These are phyloP conservation scores for Aspergillus quadrilineatus DNA, from an alignment of 2,329 filamentous ascomycete genomes.

Conservation along the genomic window DNA sequence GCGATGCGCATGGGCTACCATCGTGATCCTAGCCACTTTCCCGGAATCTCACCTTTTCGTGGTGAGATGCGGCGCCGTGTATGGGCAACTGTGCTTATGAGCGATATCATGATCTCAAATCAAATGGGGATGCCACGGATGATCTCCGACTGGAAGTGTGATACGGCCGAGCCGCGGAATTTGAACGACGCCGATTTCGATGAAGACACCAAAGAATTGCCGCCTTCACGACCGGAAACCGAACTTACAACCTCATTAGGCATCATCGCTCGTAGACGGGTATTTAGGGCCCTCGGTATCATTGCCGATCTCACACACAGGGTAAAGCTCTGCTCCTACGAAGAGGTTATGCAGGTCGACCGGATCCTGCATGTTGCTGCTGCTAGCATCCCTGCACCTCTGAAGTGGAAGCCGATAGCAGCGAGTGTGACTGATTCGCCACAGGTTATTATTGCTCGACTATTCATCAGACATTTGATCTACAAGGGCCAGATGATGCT, in stretches of 20 bases:
- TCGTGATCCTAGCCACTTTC: conserved; percentile 54
- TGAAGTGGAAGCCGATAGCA: conserved; percentile 22
- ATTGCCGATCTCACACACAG: conserved; percentile 31
- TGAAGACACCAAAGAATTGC: conserved; percentile 50
- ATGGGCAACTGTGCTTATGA: conserved; percentile 46
- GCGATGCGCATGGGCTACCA: conserved; percentile 62
- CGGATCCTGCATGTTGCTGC: background rate
- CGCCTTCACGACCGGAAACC: conserved; percentile 50
- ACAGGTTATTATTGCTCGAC: conserved; percentile 22
- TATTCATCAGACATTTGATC: conserved; percentile 24
- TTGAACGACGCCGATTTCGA: conserved; percentile 60
- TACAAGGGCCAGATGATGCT: conserved; percentile 26
- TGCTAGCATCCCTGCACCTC: conserved; percentile 6
- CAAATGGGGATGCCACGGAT: conserved; percentile 64
- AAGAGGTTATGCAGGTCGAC: background rate
- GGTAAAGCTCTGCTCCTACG: conserved; percentile 15
- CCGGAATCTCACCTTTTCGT: conserved; percentile 53
- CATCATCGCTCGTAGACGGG: conserved; percentile 34
- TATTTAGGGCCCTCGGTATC: conserved; percentile 32
- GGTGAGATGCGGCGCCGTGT: conserved; percentile 51
- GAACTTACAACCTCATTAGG: conserved; percentile 50
- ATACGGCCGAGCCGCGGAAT: conserved; percentile 58
- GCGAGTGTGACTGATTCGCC: conserved; percentile 23
- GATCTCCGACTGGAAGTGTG: conserved; percentile 58
- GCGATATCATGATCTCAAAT: conserved; percentile 61